These are phyloP conservation scores for Fraxinus sp. DNA, from an alignment of 305 asterid genomes.

Conservation along the genomic window DNA sequence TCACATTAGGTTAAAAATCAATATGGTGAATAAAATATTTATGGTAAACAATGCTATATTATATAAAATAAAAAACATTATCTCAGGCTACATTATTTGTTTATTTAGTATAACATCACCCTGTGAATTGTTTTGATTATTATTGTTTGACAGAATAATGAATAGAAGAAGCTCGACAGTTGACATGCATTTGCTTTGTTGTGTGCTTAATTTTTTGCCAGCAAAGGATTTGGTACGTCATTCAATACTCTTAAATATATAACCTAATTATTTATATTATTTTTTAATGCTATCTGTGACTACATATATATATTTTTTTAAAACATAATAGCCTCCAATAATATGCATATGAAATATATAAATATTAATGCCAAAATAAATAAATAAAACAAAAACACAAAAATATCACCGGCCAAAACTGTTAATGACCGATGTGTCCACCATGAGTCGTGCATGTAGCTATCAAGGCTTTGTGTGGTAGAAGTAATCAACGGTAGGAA, in stretches of 20 bases:
- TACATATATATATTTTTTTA: background rate
- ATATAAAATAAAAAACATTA: background rate
- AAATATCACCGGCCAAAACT: slow-evolving; percentile 15
- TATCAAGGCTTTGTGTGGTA: background rate
- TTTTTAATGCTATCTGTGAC: background rate
- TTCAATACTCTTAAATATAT: background rate
- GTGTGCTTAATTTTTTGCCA: slow-evolving; percentile 30
- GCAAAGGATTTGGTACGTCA: slow-evolving; percentile 17
- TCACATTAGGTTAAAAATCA: background rate
- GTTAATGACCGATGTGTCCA: background rate
- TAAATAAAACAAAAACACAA: background rate
- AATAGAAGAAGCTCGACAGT: slow-evolving; percentile 21
- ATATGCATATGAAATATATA: background rate
- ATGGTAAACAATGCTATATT: background rate
- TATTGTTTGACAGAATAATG: slow-evolving; percentile 25
- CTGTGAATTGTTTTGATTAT: background rate
- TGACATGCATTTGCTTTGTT: slow-evolving; percentile 26
- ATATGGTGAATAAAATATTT: background rate
- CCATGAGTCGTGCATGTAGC: slow-evolving; percentile 9
- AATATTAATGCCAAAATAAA: background rate
- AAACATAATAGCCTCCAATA: background rate
- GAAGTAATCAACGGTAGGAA: background rate
- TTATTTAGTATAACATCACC: background rate
- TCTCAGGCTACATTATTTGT: background rate
- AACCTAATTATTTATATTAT: background rate